Evolutionary conservation across 345 rosid genomes (phyloP), one percentile per base, ranked within the genome.

Genomic region (Ricinus communis): DNA sequence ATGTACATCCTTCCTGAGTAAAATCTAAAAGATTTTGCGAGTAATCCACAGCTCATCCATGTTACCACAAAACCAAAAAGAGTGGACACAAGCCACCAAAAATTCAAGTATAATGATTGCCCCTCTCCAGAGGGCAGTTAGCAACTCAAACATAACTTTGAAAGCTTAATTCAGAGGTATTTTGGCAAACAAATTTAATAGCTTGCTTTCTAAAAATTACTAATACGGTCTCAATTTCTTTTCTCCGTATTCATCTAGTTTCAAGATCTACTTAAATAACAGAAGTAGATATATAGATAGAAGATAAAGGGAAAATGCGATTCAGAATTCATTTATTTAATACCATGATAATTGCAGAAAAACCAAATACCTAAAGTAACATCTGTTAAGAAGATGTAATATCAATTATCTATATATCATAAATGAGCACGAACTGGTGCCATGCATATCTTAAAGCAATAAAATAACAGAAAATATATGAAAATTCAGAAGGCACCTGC

Each of bases 401-500:
- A n/a, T 27, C 30, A 36, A 12, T 25, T 3, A 59, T 12, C 25
- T 45, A n/a, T 33, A 40, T 38, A n/a, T 1, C 28, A 49, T 13
- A 4, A 62, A 52, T 10, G n/a, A 62, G 33, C 18, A n/a, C 16
- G 30, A 53, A 54, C 53, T 5, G 27, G 19, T 41, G 28, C 49
- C 71, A 15, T 10, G 36, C 49, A 16, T 21, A n/a, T 40, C 45
- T 46, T 7, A 10, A 30, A 49, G 40, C 22, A 66, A 66, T 21
- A 21, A 2, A 62, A 65, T 8, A 52, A 68, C 14, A 11, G 21
- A n/a, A 63, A 57, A 65, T 30, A 71, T 47, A 25, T 6, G 64
- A 65, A 10, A 66, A 66, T 36, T 65, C 57, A 31, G 66, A 69
- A 70, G 57, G 52, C 82, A 95, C 99, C 99, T 95, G 98, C 63